Percentiles rank a stretch among this genome's conserved stretches.
phyloP scores from a whole-genome alignment of 371 early-diverging fungal genomes.

The Syncephalastrum monosporum region DNA sequence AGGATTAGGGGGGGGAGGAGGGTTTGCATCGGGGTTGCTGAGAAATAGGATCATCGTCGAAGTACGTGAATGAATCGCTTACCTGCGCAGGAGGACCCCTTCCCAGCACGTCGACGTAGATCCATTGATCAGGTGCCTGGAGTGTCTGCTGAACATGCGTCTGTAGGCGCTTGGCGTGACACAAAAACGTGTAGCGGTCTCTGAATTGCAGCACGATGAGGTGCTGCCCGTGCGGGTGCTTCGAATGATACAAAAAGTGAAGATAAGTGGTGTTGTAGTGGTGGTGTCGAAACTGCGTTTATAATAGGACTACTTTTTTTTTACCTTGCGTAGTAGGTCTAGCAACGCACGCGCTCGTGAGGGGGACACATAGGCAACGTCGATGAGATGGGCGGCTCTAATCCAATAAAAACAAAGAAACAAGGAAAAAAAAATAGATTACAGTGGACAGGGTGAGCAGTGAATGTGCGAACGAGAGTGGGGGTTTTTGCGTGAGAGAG shows the following conservation, averaged over 20 bases:
- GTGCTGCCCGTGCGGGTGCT: conserved; percentile 14
- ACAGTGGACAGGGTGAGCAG: no score
- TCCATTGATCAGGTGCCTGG: conserved; percentile 10
- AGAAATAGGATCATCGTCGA: no score
- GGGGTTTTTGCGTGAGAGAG: no score
- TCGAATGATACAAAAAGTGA: background rate
- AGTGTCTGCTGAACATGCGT: conserved; percentile 19
- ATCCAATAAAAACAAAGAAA: no score
- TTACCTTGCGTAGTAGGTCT: conserved; percentile 18
- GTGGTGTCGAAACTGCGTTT: no score
- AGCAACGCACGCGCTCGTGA: conserved; percentile 11
- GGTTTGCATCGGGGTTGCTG: no score
- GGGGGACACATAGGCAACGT: conserved; percentile 22
- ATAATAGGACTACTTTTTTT: background rate
- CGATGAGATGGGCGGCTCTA: conserved; percentile 26
- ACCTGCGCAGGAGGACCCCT: conserved; percentile 20
- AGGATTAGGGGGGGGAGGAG: background rate
- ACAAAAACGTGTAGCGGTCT: conserved; percentile 44
- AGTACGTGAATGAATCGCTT: background rate
- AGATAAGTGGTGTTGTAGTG: background rate
- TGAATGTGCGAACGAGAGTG: no score
- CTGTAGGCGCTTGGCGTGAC: conserved; percentile 24
- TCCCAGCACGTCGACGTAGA: conserved; percentile 21
- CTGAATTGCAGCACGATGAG: conserved; percentile 37
- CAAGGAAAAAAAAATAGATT: no score